Conservation (phyloP, 352 stramenopile species). For the Pythium sp. region DNA sequence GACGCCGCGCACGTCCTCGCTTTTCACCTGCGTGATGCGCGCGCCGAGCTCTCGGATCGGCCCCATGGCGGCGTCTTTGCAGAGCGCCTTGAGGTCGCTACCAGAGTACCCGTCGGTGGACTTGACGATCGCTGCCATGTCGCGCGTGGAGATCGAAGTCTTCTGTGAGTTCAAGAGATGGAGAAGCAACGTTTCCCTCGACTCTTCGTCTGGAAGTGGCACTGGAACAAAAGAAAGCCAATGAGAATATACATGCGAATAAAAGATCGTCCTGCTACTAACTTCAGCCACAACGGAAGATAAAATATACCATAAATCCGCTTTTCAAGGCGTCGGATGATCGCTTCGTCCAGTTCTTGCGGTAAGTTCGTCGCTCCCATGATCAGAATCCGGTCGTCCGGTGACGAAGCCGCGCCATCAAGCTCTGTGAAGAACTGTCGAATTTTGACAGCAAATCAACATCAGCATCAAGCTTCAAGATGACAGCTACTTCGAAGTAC, state of each 20-base stretch:
- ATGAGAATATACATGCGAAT: no score
- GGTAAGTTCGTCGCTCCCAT: conserved; percentile 88
- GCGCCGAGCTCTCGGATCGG: conserved; percentile 82
- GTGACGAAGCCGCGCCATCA: conserved; percentile 68
- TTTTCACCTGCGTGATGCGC: conserved; percentile 50
- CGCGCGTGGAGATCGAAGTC: conserved; percentile 45
- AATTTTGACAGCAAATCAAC: background rate
- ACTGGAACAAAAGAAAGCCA: conserved; percentile 29
- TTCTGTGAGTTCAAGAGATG: conserved; percentile 61
- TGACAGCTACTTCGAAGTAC: background rate
- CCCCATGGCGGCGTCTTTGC: conserved; percentile 92
- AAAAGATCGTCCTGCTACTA: background rate
- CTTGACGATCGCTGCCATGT: conserved; percentile 68
- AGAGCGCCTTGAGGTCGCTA: conserved; percentile 91
- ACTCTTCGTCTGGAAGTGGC: conserved; percentile 59
- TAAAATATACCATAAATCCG: conserved; percentile 77
- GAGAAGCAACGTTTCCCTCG: conserved; percentile 49
- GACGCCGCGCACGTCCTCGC: conserved; percentile 65
- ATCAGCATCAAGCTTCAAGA: background rate
- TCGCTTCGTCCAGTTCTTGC: conserved; percentile 84
- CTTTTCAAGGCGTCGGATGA: conserved; percentile 84
- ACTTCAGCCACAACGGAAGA: background rate
- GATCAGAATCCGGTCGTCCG: conserved; percentile 81
- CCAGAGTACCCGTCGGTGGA: conserved; percentile 83
- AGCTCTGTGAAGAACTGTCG: conserved; percentile 86